Evolutionary conservation across 108 stramenopile species (phyloP).

Genomic region (Discostella pseudostelligera): DNA sequence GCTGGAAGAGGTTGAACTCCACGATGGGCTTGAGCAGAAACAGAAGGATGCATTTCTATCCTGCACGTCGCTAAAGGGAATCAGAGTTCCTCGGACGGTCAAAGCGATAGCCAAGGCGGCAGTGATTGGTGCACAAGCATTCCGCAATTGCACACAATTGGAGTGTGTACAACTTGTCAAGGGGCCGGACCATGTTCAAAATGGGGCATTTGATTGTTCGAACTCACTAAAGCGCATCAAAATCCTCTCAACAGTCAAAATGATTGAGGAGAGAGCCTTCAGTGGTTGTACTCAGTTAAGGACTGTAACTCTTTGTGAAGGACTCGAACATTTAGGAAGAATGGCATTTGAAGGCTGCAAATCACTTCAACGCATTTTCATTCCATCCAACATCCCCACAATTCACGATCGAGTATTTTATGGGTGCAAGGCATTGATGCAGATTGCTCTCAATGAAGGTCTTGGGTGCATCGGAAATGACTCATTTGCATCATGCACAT

Average conservation of each 20-base stretch:
- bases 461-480: too few species aligned
- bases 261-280: not conserved
- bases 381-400: not conserved
- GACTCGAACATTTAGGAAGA: not conserved
- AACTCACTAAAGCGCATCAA: not conserved
- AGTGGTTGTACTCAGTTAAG: not conserved
- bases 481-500: too few species aligned
- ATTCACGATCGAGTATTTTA: not conserved
- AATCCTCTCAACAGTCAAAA: not conserved
- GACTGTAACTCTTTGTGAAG: not conserved
- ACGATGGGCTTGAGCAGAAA: not conserved
- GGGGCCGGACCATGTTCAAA: not conserved
- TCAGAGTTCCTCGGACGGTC: not conserved
- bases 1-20: not conserved
- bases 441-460: not conserved
- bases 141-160: not conserved
- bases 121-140: not conserved
- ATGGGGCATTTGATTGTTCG: not conserved
- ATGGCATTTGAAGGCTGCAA: not conserved
- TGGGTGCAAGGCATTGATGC: not conserved
- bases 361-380: not conserved
- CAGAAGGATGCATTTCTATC: not conserved
- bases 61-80: not conserved
- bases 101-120: not conserved
- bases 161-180: not conserved